Percentiles rank a stretch among this genome's conserved stretches.
These are phyloP conservation scores for Taphrina wiesneri DNA, from an alignment of 1,139 yeast species.

Conservation along the genomic window DNA sequence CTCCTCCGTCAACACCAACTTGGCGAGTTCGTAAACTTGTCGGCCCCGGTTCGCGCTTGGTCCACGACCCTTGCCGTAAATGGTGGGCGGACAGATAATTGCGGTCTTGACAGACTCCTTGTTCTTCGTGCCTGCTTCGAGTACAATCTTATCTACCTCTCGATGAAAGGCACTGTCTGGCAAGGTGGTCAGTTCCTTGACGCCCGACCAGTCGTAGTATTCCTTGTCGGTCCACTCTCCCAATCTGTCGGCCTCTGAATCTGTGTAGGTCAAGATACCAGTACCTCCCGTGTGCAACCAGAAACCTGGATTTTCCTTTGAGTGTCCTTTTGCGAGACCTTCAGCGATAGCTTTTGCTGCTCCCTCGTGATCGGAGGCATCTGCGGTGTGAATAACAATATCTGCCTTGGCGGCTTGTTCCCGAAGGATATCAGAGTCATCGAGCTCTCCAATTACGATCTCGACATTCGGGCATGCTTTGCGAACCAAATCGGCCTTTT, in stretches of 20 bases:
- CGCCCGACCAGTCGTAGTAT: constrained; percentile 1
- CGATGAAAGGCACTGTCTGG: neutral
- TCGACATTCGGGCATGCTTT: neutral
- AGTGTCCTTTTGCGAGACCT: neutral
- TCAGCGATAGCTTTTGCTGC: neutral
- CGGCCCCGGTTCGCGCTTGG: neutral
- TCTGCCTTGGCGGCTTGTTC: constrained; percentile 1
- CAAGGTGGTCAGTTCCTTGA: neutral
- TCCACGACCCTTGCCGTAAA: neutral
- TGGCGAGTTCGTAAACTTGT: constrained; percentile 13
- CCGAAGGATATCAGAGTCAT: neutral
- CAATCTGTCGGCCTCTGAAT: neutral
- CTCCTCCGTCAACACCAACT: neutral
- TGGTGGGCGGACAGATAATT: constrained; percentile 1
- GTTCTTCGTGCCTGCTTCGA: neutral
- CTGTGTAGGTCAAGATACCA: neutral
- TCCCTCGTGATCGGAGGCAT: neutral
- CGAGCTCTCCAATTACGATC: neutral
- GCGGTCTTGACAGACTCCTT: neutral
- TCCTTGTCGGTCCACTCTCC: constrained; percentile 9
- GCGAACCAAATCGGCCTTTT: neutral
- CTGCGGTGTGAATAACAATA: constrained; percentile 4
- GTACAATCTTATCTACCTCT: neutral
- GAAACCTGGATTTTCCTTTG: neutral
- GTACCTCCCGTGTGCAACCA: constrained; percentile 3